These are phyloP conservation scores for Lablab purpureus DNA, from an alignment of 306 rosid species.

Conservation along the genomic window DNA sequence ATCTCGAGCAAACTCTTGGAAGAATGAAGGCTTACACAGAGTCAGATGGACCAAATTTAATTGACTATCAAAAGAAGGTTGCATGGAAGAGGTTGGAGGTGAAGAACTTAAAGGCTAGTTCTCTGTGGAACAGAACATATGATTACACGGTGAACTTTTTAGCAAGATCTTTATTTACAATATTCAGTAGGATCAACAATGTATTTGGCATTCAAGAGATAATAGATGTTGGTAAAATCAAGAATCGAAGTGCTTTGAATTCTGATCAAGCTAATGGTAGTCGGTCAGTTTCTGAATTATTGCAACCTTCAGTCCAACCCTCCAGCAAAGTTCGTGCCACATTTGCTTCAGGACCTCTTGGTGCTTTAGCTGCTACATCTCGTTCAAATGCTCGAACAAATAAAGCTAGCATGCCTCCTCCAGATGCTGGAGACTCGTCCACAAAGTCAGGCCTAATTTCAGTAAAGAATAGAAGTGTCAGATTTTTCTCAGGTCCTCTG, in stretches of 20 bases:
- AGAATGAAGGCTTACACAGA: constrained; percentile 79
- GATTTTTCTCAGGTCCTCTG: constrained; percentile 84
- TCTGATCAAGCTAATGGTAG: constrained; percentile 66
- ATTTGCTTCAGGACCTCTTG: constrained; percentile 94
- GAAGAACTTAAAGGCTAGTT: constrained; percentile 69
- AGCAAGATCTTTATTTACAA: constrained; percentile 83
- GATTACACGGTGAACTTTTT: constrained; percentile 75
- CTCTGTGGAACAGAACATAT: constrained; percentile 88
- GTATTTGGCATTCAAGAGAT: constrained; percentile 75
- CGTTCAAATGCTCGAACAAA: constrained; percentile 50
- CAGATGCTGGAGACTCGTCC: constrained; percentile 69
- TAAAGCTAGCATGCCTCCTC: constrained; percentile 60
- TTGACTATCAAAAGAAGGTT: constrained; percentile 84
- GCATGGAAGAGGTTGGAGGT: constrained; percentile 82
- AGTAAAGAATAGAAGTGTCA: constrained; percentile 54
- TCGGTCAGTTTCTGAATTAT: constrained; percentile 75
- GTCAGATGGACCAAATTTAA: constrained; percentile 55
- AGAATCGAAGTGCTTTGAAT: constrained; percentile 50
- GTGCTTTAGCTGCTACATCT: constrained; percentile 56
- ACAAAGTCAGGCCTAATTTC: constrained; percentile 67
- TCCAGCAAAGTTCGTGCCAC: constrained; percentile 60
- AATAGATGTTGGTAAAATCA: constrained; percentile 50
- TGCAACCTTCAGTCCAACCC: constrained; percentile 69
- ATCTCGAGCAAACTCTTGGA: constrained; percentile 82
- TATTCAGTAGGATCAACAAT: constrained; percentile 73